phyloP scores from a whole-genome alignment of 306 rosid species.

The Prunus campanulata region DNA sequence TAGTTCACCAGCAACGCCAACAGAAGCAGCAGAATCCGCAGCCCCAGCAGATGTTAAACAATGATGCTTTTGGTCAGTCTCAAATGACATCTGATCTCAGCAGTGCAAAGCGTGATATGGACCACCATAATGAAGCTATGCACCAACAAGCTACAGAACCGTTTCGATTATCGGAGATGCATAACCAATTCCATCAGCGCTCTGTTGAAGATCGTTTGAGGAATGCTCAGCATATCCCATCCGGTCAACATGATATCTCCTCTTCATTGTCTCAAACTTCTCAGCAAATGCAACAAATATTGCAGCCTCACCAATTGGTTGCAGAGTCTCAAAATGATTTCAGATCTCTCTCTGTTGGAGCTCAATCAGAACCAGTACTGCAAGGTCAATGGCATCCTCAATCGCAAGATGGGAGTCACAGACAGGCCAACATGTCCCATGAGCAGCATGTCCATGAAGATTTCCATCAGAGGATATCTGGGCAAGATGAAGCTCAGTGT shows the following conservation, averaged over 20 bases:
- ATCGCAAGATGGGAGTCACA: constrained; percentile 36
- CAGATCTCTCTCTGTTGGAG: constrained; percentile 60
- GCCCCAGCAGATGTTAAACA: constrained; percentile 53
- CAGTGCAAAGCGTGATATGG: constrained; percentile 62
- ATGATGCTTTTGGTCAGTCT: constrained; percentile 61
- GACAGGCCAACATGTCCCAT: constrained; percentile 27
- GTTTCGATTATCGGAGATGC: constrained; percentile 65
- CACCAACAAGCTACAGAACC: constrained; percentile 58
- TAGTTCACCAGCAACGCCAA: constrained; percentile 53
- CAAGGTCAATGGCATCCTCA: constrained; percentile 52
- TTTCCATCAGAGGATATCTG: constrained; percentile 52
- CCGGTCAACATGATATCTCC: constrained; percentile 56
- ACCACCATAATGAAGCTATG: constrained; percentile 57
- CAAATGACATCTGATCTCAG: constrained; percentile 55
- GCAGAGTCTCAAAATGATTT: constrained; percentile 68
- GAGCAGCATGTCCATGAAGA: constrained; percentile 51
- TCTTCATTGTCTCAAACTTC: constrained; percentile 59
- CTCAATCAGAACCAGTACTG: constrained; percentile 50
- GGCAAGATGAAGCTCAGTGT: constrained; percentile 77
- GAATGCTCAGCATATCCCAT: constrained; percentile 52
- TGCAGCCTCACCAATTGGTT: constrained; percentile 48
- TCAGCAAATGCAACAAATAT: constrained; percentile 57
- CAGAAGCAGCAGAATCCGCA: constrained; percentile 66
- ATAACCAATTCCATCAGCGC: constrained; percentile 70
- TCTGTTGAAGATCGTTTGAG: constrained; percentile 54